Evolutionary conservation across 441 rosid genomes (phyloP), one percentile per base, ranked within the genome.

Genomic region (Adansonia rubrostipa): DNA sequence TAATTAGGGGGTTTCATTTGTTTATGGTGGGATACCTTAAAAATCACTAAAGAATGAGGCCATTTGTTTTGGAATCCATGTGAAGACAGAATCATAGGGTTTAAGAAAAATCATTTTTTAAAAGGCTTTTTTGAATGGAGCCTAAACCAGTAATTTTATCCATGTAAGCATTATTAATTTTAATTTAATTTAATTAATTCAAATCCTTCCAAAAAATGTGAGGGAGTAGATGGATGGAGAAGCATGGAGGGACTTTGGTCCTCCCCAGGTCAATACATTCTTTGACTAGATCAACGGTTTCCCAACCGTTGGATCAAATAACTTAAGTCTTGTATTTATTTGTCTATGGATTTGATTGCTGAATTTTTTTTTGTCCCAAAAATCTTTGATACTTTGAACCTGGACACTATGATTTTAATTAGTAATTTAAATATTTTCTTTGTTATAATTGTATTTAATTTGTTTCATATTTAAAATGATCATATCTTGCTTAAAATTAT

Each of bases 51-150:
- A 77, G 20, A 70, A 77, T 19, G 76, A 13, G 19, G 51, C 77
- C 78, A 11, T 65, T 83, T 76, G 80, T 77, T 79, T 77, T 85
- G 89, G 89, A 82, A 80, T 80, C 85, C 89, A 87, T 84, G 89
- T 83, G 90, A 83, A 68, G 83, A 83, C 86, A 24, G 28, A 89
- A 86, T 83, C 81, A 86, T 86, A 10, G 82, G 75, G 47, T 17
- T 60, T 28, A 42, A 66, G 62, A 24, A 80, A 64, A 54, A 79
- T 53, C 4, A 6, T 66, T 58, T 13, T 19, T 19, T 9, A 4
- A 62, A 33, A 47, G 7, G 70, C 4, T 13, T 17, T n/a, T 64
- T 11, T 68, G 42, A 78, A 77, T 84, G 86, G 80, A 80, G 48
- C 65, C 42, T 28, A 44, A 20, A 17, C 53, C 60, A 71, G 17